Evolutionary conservation across 352 stramenopile species (phyloP), one percentile per base, ranked within the genome.

Genomic region (Phytophthora cajani): DNA sequence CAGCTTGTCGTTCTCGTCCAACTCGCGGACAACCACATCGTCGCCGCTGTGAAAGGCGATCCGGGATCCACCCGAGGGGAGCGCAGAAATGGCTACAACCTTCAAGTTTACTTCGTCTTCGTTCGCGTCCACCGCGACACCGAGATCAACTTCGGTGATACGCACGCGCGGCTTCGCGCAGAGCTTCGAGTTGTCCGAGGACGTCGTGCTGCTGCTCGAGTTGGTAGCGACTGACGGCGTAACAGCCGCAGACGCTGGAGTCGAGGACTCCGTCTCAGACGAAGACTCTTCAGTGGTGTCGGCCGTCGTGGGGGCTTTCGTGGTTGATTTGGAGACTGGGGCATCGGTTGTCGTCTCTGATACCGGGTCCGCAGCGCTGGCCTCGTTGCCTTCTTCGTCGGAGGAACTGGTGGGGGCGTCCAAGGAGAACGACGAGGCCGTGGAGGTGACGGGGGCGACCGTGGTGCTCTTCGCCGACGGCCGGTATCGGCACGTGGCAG

Each of bases 1-100:
- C 10, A 82, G 25, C 54, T 82, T 79, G 73, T 87, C 79, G 14
- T 53, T 60, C 1, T 17, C 33, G 17, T 67, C 60, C 3, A 67
- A 10, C 23, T 67, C 60, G 16, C 47, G 60, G 0, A 67, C 49
- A 9, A 67, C 33, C 5, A 66, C 59, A 4, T 59, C 40, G 21
- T 59, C 59, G 6, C 59, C 59, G 36, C 59, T 66, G 49, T 67
- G 60, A 17, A 67, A 67, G 6, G 60, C 60, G 21, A 67, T 59
- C 11, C 55, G 72, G 8, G 55, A 62, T 5, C 55, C 55, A n/a
- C 55, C 55, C 19, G 55, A 52, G 8, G 55, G 38, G 8, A 59
- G 23, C 3, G 60, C 17, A n/a, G 60, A 52, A 25, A 67, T 67
- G 36, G 60, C 60, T 2, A 67, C 50, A 16, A 67, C 60, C 60